Evolutionary conservation across 2,329 filamentous ascomycete species (phyloP).

Genomic region (Zelopaecilomyces penicillatus): DNA sequence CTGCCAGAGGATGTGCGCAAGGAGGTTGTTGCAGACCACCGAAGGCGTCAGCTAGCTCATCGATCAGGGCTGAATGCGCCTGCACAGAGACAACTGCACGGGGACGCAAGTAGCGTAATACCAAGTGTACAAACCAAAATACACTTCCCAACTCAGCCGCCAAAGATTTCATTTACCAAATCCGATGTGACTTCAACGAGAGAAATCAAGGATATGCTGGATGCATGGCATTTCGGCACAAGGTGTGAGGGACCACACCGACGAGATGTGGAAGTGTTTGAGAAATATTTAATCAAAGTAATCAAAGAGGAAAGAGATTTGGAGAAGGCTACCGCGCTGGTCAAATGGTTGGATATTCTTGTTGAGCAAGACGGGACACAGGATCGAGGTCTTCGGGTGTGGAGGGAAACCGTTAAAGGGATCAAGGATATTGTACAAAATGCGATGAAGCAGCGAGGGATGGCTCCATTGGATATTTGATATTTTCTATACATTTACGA

Average conservation of each 20-base stretch:
- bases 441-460: constrained; percentile 47
- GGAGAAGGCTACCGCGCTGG: constrained; percentile 61
- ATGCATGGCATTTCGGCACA: constrained; percentile 69
- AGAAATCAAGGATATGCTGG: constrained; percentile 67
- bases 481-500: neutral
- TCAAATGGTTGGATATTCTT: constrained; percentile 57
- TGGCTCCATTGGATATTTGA: constrained; percentile 41
- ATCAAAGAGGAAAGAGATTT: constrained; percentile 69
- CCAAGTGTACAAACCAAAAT: constrained; percentile 34
- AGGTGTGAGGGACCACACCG: constrained; percentile 64
- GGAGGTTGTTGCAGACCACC: constrained; percentile 71
- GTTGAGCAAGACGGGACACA: constrained; percentile 39
- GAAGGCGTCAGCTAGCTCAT: constrained; percentile 46
- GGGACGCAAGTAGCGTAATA: constrained; percentile 16
- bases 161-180: constrained; percentile 38
- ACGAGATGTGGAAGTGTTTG: constrained; percentile 69
- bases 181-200: constrained; percentile 31
- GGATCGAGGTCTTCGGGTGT: constrained; percentile 32
- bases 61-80: constrained; percentile 40
- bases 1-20: constrained; percentile 71
- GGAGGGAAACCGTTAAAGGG: constrained; percentile 35
- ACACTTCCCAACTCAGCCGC: constrained; percentile 37
- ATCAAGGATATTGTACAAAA: constrained; percentile 44
- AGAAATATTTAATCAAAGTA: constrained; percentile 63
- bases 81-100: constrained; percentile 14